These are phyloP conservation scores for Trichophyton mentagrophytes DNA, from an alignment of 2,329 filamentous ascomycete genomes.

Conservation along the genomic window DNA sequence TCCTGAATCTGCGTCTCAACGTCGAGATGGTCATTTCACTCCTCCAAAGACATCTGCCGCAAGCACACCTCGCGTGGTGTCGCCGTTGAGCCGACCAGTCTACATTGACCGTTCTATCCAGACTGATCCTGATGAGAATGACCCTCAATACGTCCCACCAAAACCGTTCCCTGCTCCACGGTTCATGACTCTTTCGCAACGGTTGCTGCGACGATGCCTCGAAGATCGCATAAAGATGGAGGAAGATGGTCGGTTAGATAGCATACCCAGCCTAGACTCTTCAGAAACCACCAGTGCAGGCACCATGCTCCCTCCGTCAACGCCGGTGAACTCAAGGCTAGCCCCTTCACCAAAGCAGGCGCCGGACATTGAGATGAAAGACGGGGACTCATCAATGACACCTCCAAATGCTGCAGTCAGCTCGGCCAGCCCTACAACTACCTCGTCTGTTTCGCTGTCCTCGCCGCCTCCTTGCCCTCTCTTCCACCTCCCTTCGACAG, in stretches of 20 bases:
- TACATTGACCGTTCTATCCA: conserved; percentile 34
- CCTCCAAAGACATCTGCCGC: conserved; percentile 21
- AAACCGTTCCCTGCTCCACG: conserved; percentile 22
- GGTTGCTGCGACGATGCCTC: conserved; percentile 31
- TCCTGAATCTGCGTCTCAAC: conserved; percentile 17
- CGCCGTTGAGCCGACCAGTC: conserved; percentile 17
- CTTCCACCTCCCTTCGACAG: conserved; percentile 23
- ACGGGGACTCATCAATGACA: conserved; percentile 22
- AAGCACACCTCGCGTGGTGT: conserved; percentile 19
- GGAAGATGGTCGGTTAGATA: conserved; percentile 13
- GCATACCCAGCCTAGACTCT: not conserved
- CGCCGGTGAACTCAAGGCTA: conserved; percentile 7
- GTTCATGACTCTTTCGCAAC: conserved; percentile 23
- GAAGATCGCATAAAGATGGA: conserved; percentile 29
- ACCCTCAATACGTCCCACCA: conserved; percentile 15
- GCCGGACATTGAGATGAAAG: conserved; percentile 23
- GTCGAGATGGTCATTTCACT: conserved; percentile 17
- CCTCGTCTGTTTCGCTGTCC: not conserved
- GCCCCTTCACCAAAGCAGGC: conserved; percentile 7
- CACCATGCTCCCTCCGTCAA: conserved; percentile 11
- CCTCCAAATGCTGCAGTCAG: conserved; percentile 11
- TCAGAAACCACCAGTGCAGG: conserved; percentile 1
- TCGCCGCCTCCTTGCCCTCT: not conserved
- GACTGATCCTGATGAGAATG: conserved; percentile 31
- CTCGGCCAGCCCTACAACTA: not conserved